Evolutionary conservation across 2,329 filamentous ascomycete species (phyloP), one percentile per base, ranked within the genome.

Genomic region (Monilinia fructigena): DNA sequence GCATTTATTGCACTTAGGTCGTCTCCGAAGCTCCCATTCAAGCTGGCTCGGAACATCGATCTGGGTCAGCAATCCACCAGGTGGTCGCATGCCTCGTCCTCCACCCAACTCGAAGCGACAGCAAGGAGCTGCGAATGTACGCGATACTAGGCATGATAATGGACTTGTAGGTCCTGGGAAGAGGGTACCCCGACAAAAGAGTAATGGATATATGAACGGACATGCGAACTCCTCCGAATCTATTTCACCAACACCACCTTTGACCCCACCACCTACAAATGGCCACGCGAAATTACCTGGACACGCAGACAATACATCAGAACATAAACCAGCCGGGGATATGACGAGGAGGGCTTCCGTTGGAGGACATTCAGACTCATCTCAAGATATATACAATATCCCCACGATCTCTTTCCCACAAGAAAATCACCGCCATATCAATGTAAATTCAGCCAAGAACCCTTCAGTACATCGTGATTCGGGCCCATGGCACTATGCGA

Each of bases 71-170:
- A 73, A 66, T 54, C 38, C 5, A 66, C 55, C 45, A 58, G 48
- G 64, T 66, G 72, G 69, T 72, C 75, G 74, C 70, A 76, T 76
- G 75, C 74, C 74, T 75, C 75, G 74, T 72, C 71, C 71, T 70
- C 68, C 70, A 45, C 66, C 72, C 64, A 72, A 70, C 67, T 67
- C 70, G 69, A 77, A 77, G 74, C 74, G 75, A 76, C 74, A 75
- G 72, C 73, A 72, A 69, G 75, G 73, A 69, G 82, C 82, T 77
- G 79, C 79, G 72, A 89, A 82, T 80, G 84, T 88, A 78, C 87
- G 87, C 81, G 89, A 89, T 80, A 86, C 83, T 75, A 87, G 90
- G 79, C 90, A 96, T 81, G 93, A 97, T 81, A 93, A 91, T 89
- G 92, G 92, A 76, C 83, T 92, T 78, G 89, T 93, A 83, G 88